These are phyloP conservation scores for Mycena chlorophos DNA, from an alignment of 768 basidiomycete genomes.

Conservation along the genomic window DNA sequence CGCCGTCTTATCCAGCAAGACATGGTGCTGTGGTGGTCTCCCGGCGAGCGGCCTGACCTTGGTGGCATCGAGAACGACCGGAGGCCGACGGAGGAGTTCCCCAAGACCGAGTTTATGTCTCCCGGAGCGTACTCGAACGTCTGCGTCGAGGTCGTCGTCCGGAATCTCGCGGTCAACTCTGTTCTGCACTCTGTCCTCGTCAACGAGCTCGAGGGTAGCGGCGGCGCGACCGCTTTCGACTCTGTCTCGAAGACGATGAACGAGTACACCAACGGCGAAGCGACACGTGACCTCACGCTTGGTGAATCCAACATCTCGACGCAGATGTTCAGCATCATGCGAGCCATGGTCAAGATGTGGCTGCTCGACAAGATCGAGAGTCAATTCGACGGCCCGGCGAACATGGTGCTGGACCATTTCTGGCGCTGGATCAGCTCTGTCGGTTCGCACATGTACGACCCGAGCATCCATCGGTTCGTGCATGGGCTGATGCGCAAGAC, in stretches of 20 bases:
- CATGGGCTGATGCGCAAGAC: constrained; percentile 97
- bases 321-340: constrained; percentile 81
- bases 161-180: constrained; percentile 91
- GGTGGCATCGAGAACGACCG: constrained; percentile 91
- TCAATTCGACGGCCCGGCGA: constrained; percentile 64
- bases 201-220: constrained; percentile 95
- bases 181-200: constrained; percentile 92
- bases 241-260: constrained; percentile 88
- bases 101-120: constrained; percentile 79
- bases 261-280: constrained; percentile 77
- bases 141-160: constrained; percentile 84
- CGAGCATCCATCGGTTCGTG: constrained; percentile 88
- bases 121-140: constrained; percentile 92
- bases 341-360: constrained; percentile 88
- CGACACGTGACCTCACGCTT: constrained; percentile 71
- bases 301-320: constrained; percentile 90
- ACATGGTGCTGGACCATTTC: constrained; percentile 85
- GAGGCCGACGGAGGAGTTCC: constrained; percentile 71
- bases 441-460: constrained; percentile 85
- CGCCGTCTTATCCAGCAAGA: constrained; percentile 85
- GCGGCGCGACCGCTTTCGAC: constrained; percentile 92
- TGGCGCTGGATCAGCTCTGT: constrained; percentile 96
- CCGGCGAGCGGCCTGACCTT: constrained; percentile 83
- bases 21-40: constrained; percentile 96
- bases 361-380: constrained; percentile 80